Evolutionary conservation across 441 rosid species (phyloP).

Genomic region (Populus hybrid): DNA sequence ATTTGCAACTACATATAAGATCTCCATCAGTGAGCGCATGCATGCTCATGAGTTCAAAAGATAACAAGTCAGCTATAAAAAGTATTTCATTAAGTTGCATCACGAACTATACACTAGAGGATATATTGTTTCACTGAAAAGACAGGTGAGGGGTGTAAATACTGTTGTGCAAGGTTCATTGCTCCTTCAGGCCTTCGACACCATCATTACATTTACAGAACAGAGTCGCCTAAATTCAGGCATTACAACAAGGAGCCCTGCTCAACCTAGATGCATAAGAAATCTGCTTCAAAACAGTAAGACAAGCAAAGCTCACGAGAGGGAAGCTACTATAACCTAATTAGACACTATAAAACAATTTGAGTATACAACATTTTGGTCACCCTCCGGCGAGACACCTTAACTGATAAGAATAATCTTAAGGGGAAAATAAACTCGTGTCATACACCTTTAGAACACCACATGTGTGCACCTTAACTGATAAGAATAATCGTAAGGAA

Average conservation of each 20-base stretch:
- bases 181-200: neutral
- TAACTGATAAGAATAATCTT: no score
- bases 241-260: neutral
- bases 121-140: no score
- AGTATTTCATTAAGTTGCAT: neutral
- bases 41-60: neutral
- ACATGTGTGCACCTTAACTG: no score
- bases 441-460: no score
- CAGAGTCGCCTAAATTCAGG: neutral
- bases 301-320: neutral
- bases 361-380: neutral
- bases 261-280: neutral
- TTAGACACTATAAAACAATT: neutral
- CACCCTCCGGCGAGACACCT: neutral
- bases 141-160: neutral
- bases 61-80: neutral
- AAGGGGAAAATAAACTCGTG: no score
- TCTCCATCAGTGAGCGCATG: neutral
- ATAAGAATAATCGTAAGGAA: no score
- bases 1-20: neutral
- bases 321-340: neutral
- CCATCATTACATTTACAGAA: neutral
- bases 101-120: neutral
- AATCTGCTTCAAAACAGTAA: neutral
- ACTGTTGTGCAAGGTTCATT: neutral